These are phyloP conservation scores for Alloascoidea hylecoeti DNA, from an alignment of 805 yeast species.

Conservation along the genomic window DNA sequence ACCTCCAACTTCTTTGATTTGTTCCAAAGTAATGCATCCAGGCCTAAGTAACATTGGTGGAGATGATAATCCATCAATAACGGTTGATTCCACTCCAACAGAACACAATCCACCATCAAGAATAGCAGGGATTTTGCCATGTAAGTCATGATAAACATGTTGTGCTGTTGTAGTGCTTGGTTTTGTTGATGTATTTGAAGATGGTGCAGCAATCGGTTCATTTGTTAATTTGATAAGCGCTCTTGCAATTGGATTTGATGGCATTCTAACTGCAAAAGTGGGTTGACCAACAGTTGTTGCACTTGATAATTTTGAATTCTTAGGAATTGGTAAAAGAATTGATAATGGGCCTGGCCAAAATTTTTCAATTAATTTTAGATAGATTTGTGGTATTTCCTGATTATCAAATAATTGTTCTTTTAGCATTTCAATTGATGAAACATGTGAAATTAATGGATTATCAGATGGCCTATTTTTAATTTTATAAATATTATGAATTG, in stretches of 20 bases:
- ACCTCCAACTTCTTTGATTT: conserved; percentile 56
- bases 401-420: conserved; percentile 19
- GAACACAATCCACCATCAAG: conserved; percentile 82
- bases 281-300: conserved; percentile 77
- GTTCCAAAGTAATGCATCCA: conserved; percentile 82
- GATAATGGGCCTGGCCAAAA: conserved; percentile 98
- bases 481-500: conserved; percentile 62
- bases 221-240: conserved; percentile 78
- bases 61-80: conserved; percentile 70
- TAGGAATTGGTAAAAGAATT: conserved; percentile 50
- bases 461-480: conserved; percentile 95
- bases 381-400: conserved; percentile 50
- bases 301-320: conserved; percentile 39
- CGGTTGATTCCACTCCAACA: conserved; percentile 92
- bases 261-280: conserved; percentile 88
- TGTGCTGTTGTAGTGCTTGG: conserved; percentile 87
- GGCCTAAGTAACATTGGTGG: conserved; percentile 91
- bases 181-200: conserved; percentile 90
- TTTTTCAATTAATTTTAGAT: conserved; percentile 43
- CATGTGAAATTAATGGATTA: conserved; percentile 86
- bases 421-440: conserved; percentile 65
- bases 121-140: conserved; percentile 70
- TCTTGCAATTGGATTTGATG: conserved; percentile 77
- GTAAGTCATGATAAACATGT: conserved; percentile 72
- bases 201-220: conserved; percentile 92